Evolutionary conservation across 495 filamentous ascomycete species (phyloP), one percentile per base, ranked within the genome.

Genomic region (Penicillium canariense): DNA sequence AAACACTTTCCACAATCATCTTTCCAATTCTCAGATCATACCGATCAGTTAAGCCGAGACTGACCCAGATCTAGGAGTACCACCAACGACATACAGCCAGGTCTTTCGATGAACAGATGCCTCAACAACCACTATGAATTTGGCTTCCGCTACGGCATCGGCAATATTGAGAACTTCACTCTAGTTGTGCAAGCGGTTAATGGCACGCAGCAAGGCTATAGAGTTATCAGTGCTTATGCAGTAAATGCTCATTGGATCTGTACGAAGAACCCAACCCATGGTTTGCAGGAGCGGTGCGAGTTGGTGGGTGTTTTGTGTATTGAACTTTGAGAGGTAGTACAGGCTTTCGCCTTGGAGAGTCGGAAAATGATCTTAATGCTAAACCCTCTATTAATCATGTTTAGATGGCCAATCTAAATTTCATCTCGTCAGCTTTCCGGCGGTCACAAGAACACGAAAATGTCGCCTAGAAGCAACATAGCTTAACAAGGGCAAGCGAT

Each of bases 61-160:
- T 25, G 20, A 42, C 31, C 32, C 26, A 18, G 31, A 23, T 30
- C 20, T n/a, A 58, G 57, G 57, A 60, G 51, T 26, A 49, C 57
- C 31, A 60, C 44, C 15, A 22, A 28, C 4, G 32, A 15, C 4
- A 43, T 43, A 26, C 57, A 60, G 15, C 57, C 57, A 0, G 40
- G 48, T 20, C 54, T 60, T 9, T 52, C 49, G n/a, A 23, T 28
- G 14, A 45, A 48, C 31, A 52, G 31, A 25, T 60, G 58, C 27
- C 40, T 25, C 8, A 34, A 47, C 12, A 15, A 47, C 26, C 27
- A 45, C 10, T 56, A 43, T n/a, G 42, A 53, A 38, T 60, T 60
- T 43, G 53, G 52, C 12, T 53, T 60, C 38, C 58, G 58, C 17
- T 60, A 60, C 23, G 52, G 58, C 2, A 42, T 60, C 23, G 48